phyloP scores from a whole-genome alignment of 371 early-diverging fungal genomes.

The Circinella minor region DNA sequence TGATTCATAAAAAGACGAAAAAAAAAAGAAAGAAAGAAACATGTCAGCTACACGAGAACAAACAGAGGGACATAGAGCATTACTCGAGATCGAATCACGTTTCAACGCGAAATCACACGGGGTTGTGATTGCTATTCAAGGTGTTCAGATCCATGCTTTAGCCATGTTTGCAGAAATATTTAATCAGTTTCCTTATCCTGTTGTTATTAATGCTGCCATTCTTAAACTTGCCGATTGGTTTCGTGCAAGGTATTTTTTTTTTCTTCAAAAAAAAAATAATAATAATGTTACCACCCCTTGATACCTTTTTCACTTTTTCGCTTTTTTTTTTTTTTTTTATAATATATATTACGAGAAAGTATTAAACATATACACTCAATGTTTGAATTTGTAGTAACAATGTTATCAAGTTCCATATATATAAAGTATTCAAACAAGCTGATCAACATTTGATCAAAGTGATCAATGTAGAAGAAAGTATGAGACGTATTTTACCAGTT shows the following conservation, averaged over 20 bases:
- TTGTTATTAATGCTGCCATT: conserved; percentile 61
- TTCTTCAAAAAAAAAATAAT: background rate
- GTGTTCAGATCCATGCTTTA: conserved; percentile 56
- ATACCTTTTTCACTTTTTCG: background rate
- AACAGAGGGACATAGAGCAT: conserved; percentile 41
- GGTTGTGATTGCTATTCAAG: conserved; percentile 39
- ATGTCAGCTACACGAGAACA: conserved; percentile 13
- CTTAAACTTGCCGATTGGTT: conserved; percentile 66
- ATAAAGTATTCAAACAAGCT: conserved; percentile 54
- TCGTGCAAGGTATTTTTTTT: conserved; percentile 40
- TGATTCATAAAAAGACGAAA: no score
- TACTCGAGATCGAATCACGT: conserved; percentile 40
- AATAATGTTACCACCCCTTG: no score
- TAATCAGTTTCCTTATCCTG: conserved; percentile 58
- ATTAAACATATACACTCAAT: background rate
- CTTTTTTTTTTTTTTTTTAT: no score
- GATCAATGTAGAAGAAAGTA: conserved; percentile 60
- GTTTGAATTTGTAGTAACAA: conserved; percentile 47
- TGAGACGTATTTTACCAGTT: conserved; percentile 55
- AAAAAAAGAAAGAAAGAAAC: background rate
- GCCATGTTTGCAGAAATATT: conserved; percentile 56
- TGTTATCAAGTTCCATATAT: conserved; percentile 54
- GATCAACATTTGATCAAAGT: conserved; percentile 55
- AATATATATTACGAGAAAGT: background rate
- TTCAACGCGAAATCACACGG: conserved; percentile 48